Evolutionary conservation across 78 protist species (phyloP).

Genomic region (Polysphondylium violaceum): DNA sequence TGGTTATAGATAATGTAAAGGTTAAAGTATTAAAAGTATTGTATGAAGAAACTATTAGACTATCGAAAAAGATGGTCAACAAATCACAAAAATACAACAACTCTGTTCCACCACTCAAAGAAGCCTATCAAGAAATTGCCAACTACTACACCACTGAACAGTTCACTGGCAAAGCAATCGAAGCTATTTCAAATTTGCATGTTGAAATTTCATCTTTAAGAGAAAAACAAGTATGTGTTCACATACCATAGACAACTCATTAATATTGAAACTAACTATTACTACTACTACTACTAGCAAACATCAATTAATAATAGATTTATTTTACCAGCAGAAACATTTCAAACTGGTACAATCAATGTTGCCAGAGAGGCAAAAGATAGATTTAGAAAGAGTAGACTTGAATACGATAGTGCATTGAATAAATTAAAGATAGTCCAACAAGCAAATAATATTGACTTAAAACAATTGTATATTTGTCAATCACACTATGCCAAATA

Average conservation of each 20-base stretch:
- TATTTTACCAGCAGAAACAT: slow-evolving; percentile 55
- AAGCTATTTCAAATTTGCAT: slow-evolving; percentile 11
- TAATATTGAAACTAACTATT: not conserved
- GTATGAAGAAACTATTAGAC: slow-evolving; percentile 57
- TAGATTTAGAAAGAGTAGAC: slow-evolving; percentile 17
- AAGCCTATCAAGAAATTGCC: slow-evolving; percentile 4
- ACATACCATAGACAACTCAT: not conserved
- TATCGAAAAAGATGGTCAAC: slow-evolving; percentile 25
- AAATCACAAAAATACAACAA: slow-evolving; percentile 9
- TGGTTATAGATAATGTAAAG: slow-evolving; percentile 48
- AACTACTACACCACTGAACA: slow-evolving; percentile 20
- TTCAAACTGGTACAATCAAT: not conserved
- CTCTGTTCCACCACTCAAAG: slow-evolving; percentile 5
- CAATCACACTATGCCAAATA: slow-evolving; percentile 41
- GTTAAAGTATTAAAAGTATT: slow-evolving; percentile 48
- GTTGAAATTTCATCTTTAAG: slow-evolving; percentile 4
- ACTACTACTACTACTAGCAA: not conserved
- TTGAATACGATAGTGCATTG: slow-evolving; percentile 49
- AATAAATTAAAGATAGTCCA: slow-evolving; percentile 27
- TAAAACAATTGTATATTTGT: slow-evolving; percentile 15
- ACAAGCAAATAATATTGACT: slow-evolving; percentile 21
- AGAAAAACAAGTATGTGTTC: slow-evolving; percentile 7
- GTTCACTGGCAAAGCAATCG: slow-evolving; percentile 35
- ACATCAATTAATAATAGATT: slow-evolving; percentile 48
- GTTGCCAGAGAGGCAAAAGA: slow-evolving; percentile 56